Percentiles rank a stretch among this genome's conserved stretches.
Conservation (phyloP, 139 green algal species). For the Chlorella sp. region DNA sequence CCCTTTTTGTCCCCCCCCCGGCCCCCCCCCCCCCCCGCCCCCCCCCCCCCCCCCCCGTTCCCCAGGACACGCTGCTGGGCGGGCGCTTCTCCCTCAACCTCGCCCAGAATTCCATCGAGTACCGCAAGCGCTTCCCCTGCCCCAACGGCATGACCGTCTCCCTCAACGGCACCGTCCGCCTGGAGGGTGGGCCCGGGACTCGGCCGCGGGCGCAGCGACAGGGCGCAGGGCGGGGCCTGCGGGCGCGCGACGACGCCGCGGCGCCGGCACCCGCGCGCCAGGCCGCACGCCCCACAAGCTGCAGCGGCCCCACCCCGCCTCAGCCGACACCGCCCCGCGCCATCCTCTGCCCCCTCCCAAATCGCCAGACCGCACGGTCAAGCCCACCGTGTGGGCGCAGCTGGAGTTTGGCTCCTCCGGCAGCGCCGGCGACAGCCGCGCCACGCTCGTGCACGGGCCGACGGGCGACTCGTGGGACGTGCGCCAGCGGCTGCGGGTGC, state of each 20-base stretch:
- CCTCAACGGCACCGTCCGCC: slow-evolving; percentile 10
- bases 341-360: not conserved
- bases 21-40: not conserved
- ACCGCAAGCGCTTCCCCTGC: slow-evolving; percentile 26
- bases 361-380: not conserved
- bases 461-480: too few species aligned
- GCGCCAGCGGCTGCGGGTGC: too few species aligned
- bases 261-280: too few species aligned
- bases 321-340: not conserved
- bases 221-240: not conserved
- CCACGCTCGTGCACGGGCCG: too few species aligned
- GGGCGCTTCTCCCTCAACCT: slow-evolving; percentile 38
- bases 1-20: not conserved
- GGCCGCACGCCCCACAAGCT: not conserved
- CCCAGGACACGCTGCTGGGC: slow-evolving; percentile 25
- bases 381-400: slow-evolving; percentile 22
- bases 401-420: slow-evolving; percentile 37
- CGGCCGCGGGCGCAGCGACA: not conserved
- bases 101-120: slow-evolving; percentile 28
- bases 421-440: too few species aligned
- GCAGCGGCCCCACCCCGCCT: not conserved
- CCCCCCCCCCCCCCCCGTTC: not conserved
- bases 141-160: slow-evolving; percentile 11
- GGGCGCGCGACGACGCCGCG: not conserved
- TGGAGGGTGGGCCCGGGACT: slow-evolving; percentile 4